phyloP scores from a whole-genome alignment of 805 yeast genomes.

The Komagataella kurtzmanii region DNA sequence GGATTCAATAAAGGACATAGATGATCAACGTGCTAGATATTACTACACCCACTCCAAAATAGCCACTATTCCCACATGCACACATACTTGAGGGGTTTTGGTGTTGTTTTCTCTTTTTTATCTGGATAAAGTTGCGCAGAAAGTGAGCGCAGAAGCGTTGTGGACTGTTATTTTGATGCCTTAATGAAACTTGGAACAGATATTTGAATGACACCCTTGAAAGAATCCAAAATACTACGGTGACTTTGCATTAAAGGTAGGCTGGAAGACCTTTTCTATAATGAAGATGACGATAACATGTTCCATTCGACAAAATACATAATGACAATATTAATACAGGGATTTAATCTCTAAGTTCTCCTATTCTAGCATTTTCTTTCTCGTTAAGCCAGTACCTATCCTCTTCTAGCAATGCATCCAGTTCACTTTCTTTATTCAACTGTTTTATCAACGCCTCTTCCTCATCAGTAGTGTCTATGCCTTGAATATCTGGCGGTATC shows the following conservation, averaged over 20 bases:
- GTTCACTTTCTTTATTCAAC: conserved; percentile 20
- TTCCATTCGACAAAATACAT: conserved; percentile 14
- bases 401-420: conserved; percentile 18
- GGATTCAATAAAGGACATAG: neutral
- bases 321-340: neutral
- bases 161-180: conserved; percentile 21
- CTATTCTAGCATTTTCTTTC: conserved; percentile 14
- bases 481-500: conserved; percentile 56
- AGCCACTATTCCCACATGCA: conserved; percentile 2
- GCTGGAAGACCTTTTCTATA: conserved; percentile 11
- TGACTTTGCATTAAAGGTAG: conserved; percentile 11
- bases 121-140: conserved; percentile 19
- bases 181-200: conserved; percentile 20
- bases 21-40: neutral
- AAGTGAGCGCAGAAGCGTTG: conserved; percentile 16
- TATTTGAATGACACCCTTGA: no score
- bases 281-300: conserved; percentile 19
- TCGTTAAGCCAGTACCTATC: conserved; percentile 23
- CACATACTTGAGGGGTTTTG: conserved; percentile 22
- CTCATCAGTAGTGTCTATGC: conserved; percentile 30
- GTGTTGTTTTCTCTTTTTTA: conserved; percentile 22
- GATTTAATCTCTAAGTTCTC: conserved; percentile 1
- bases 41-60: neutral
- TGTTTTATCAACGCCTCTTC: conserved; percentile 23
- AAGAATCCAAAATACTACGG: conserved; percentile 18